These are phyloP conservation scores for Sphaerostilbella broomeana DNA, from an alignment of 2,329 filamentous ascomycete genomes.

Conservation along the genomic window DNA sequence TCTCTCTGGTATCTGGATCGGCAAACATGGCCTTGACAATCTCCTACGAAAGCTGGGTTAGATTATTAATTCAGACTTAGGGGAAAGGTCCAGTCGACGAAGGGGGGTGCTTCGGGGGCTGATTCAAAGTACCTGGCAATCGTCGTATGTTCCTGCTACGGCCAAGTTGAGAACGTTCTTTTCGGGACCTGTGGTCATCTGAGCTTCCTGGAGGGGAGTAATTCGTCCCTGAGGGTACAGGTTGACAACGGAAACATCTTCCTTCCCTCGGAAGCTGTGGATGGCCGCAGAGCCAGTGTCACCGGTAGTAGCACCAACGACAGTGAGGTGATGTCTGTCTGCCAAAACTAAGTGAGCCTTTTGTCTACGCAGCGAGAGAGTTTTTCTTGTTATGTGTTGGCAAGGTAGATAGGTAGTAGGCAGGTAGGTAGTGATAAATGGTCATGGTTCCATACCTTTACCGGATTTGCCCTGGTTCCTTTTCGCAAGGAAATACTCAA, in stretches of 20 bases:
- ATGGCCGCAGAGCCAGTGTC: constrained; percentile 94
- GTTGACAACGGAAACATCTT: constrained; percentile 95
- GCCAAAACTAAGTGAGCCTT: constrained; percentile 15
- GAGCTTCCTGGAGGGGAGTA: constrained; percentile 85
- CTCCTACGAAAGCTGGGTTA: constrained; percentile 78
- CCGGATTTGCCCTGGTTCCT: constrained; percentile 65
- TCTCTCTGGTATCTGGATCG: constrained; percentile 75
- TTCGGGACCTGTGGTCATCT: constrained; percentile 94
- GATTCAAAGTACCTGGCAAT: constrained; percentile 64
- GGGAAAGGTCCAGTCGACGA: not conserved
- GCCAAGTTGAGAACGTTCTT: constrained; percentile 88
- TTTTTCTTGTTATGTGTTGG: no score
- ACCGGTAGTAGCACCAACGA: constrained; percentile 80
- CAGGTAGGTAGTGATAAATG: constrained; percentile 2
- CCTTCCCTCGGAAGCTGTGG: constrained; percentile 89
- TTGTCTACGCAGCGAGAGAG: no score
- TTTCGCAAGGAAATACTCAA: constrained; percentile 76
- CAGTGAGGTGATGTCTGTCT: constrained; percentile 73
- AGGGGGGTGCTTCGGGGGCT: not conserved
- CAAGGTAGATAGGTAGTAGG: not conserved
- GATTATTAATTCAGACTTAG: constrained; percentile 61
- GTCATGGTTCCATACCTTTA: constrained; percentile 34
- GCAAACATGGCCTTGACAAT: constrained; percentile 91
- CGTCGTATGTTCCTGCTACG: constrained; percentile 87
- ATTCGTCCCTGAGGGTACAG: constrained; percentile 87